Evolutionary conservation across 176 grass and related monocot genomes (phyloP).

Genomic region (Avena eriantha): DNA sequence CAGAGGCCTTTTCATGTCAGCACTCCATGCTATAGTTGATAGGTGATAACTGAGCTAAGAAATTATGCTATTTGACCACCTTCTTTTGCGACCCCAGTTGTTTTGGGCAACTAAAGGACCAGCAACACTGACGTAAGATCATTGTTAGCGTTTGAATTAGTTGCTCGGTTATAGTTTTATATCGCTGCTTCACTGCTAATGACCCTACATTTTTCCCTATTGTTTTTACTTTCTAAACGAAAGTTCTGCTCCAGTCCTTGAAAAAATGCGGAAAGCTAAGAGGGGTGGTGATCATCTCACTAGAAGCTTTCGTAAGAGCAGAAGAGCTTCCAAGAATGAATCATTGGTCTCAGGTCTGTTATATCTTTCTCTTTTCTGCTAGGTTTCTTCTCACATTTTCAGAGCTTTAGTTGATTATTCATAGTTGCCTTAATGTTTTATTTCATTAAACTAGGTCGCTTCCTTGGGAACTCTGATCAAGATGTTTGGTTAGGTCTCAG

Average conservation of each 20-base stretch:
- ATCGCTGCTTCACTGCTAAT: too few species aligned
- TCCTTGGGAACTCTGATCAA: background rate
- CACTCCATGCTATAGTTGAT: background rate
- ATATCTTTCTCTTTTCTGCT: constrained; percentile 19
- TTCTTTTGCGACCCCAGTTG: too few species aligned
- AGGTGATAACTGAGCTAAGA: too few species aligned
- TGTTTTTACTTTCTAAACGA: background rate
- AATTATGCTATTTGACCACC: too few species aligned
- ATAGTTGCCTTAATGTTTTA: background rate
- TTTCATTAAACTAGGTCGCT: constrained; percentile 2
- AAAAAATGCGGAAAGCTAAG: constrained; percentile 11
- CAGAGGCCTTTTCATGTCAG: constrained; percentile 2
- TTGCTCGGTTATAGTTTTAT: too few species aligned
- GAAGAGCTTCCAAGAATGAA: background rate
- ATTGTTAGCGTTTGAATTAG: too few species aligned
- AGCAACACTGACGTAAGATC: too few species aligned
- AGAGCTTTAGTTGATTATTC: background rate
- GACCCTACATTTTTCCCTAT: background rate
- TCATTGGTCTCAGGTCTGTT: constrained; percentile 14
- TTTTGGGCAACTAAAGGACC: too few species aligned
- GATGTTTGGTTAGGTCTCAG: background rate
- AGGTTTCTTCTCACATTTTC: background rate
- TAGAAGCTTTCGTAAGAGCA: background rate
- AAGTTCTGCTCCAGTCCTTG: constrained; percentile 16
- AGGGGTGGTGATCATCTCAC: background rate